Conservation (phyloP, 441 rosid genomes). For the Populus hybrid region DNA sequence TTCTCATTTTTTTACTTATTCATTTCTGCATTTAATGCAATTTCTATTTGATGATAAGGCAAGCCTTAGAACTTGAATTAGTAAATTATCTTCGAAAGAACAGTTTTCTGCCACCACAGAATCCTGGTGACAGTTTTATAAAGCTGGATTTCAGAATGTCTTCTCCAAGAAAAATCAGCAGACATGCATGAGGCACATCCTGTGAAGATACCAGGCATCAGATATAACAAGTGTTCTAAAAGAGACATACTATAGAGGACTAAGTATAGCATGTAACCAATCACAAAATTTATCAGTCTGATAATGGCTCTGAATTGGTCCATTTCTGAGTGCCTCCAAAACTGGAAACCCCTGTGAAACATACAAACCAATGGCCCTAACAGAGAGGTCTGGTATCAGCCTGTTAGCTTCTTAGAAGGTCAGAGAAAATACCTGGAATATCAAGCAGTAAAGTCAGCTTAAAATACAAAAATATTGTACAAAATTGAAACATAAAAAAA, state of each 20-base stretch:
- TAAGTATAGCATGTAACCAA: conserved; percentile 16
- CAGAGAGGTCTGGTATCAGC: conserved; percentile 83
- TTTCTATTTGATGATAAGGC: background rate
- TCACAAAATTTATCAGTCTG: conserved; percentile 16
- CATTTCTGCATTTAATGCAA: background rate
- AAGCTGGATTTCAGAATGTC: background rate
- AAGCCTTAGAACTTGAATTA: background rate
- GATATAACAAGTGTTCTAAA: background rate
- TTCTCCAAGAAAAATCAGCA: background rate
- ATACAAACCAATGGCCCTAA: conserved; percentile 91
- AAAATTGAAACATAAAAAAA: conserved; percentile 1
- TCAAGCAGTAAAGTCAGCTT: conserved; percentile 63
- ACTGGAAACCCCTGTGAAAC: conserved; percentile 77
- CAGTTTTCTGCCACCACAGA: background rate
- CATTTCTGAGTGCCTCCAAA: conserved; percentile 38
- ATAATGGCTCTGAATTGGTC: conserved; percentile 26
- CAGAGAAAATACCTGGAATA: conserved; percentile 99
- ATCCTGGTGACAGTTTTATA: background rate
- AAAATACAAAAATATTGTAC: conserved; percentile 12
- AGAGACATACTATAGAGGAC: conserved; percentile 6
- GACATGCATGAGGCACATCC: background rate
- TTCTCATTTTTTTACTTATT: background rate
- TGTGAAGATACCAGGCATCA: background rate
- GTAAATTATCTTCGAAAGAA: background rate
- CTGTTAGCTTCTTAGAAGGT: conserved; percentile 95